These are phyloP conservation scores for Zygotorulaspora mrakii DNA, from an alignment of 1,139 yeast genomes.

Conservation along the genomic window DNA sequence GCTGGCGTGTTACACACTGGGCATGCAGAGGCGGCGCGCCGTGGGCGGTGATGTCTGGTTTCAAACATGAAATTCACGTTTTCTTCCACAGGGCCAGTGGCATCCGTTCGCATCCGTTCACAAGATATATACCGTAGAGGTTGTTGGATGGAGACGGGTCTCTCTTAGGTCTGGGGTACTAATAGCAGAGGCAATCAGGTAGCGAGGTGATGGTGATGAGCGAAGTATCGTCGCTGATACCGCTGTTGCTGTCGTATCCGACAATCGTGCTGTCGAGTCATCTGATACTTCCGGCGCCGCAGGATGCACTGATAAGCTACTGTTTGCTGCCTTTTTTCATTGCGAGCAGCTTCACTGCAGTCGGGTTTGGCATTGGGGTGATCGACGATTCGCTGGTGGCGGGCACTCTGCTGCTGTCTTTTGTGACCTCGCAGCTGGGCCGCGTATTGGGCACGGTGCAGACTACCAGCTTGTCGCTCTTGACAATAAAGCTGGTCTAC, in stretches of 20 bases:
- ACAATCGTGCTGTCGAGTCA: constrained; percentile 37
- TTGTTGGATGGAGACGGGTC: no score
- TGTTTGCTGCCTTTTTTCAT: constrained; percentile 32
- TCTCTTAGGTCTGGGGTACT: no score
- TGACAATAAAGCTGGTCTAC: constrained; percentile 17
- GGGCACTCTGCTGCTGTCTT: constrained; percentile 4
- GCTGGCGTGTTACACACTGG: no score
- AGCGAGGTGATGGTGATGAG: neutral
- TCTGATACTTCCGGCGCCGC: constrained; percentile 27
- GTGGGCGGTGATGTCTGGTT: no score
- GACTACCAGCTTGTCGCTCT: constrained; percentile 26
- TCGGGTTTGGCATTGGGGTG: constrained; percentile 9
- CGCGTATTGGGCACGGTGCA: constrained; percentile 30
- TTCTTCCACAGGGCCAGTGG: no score
- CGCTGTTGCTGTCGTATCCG: constrained; percentile 39
- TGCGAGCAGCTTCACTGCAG: constrained; percentile 22
- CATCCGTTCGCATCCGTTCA: no score
- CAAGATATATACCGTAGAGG: no score
- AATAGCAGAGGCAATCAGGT: no score
- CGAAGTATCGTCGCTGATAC: constrained; percentile 30
- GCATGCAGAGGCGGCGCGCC: no score
- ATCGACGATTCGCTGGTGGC: neutral
- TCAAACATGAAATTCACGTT: no score
- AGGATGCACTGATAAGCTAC: constrained; percentile 16
- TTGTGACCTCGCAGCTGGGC: constrained; percentile 22